phyloP scores from a whole-genome alignment of 2,329 filamentous ascomycete genomes.

The Scedosporium apiospermum region DNA sequence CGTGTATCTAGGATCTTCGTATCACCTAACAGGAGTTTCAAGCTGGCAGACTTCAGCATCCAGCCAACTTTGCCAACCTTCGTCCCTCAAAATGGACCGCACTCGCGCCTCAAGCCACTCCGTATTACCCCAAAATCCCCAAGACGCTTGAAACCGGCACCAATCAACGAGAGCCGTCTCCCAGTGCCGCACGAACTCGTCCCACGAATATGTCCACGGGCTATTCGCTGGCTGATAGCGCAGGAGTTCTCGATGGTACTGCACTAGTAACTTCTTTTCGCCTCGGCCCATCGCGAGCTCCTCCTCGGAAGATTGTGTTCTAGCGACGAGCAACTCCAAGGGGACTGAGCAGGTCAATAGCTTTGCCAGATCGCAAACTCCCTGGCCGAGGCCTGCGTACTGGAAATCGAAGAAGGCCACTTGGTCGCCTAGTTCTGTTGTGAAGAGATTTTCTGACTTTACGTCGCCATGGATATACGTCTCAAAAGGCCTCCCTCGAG shows the following conservation, averaged over 20 bases:
- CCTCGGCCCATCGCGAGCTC: slow-evolving; percentile 37
- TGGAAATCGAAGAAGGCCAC: slow-evolving; percentile 64
- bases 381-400: slow-evolving; percentile 54
- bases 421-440: slow-evolving; percentile 32
- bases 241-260: slow-evolving; percentile 28
- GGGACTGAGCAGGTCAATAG: slow-evolving; percentile 59
- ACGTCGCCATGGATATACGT: slow-evolving; percentile 60
- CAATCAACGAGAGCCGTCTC: too few relatives aligned
- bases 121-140: too few relatives aligned
- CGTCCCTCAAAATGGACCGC: too few relatives aligned
- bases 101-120: too few relatives aligned
- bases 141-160: too few relatives aligned
- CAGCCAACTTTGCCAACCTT: too few relatives aligned
- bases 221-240: background rate
- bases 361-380: slow-evolving; percentile 58
- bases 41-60: too few relatives aligned
- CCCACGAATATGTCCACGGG: too few relatives aligned
- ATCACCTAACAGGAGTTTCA: too few relatives aligned
- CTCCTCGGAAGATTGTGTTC: slow-evolving; percentile 17
- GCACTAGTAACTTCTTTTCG: slow-evolving; percentile 39
- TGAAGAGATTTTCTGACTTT: slow-evolving; percentile 61
- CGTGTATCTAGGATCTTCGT: too few relatives aligned
- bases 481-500: slow-evolving; percentile 32
- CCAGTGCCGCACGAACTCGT: too few relatives aligned
- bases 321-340: slow-evolving; percentile 34